phyloP scores from a whole-genome alignment of 352 stramenopile species.

The Pythium phragmitis region DNA sequence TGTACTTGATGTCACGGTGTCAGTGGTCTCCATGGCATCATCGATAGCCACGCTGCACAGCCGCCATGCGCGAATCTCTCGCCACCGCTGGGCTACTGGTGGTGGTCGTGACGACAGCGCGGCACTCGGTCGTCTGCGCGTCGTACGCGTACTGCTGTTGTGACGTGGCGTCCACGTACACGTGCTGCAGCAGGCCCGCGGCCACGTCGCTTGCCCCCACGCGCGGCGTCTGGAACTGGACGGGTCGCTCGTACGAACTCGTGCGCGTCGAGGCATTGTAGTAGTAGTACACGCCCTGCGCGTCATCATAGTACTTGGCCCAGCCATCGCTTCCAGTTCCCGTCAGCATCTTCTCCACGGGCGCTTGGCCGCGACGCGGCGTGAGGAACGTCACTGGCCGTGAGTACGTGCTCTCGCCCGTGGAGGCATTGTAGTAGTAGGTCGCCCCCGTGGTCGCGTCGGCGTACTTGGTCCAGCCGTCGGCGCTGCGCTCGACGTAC shows the following conservation, averaged over 20 bases:
- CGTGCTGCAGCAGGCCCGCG: slow-evolving; percentile 6
- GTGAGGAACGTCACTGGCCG: slow-evolving; percentile 36
- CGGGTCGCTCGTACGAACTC: slow-evolving; percentile 40
- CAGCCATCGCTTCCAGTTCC: slow-evolving; percentile 32
- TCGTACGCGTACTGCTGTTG: slow-evolving; percentile 51
- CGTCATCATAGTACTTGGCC: slow-evolving; percentile 63
- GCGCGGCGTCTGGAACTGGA: slow-evolving; percentile 44
- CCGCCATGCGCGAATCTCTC: neutral
- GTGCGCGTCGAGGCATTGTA: slow-evolving; percentile 55
- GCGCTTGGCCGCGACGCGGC: slow-evolving; percentile 25
- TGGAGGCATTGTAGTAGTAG: slow-evolving; percentile 85
- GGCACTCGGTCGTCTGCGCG: slow-evolving; percentile 50
- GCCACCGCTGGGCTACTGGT: neutral
- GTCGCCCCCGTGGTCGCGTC: slow-evolving; percentile 43
- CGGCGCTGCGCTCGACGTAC: slow-evolving; percentile 38
- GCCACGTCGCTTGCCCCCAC: slow-evolving; percentile 20
- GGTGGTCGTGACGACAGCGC: slow-evolving; percentile 21
- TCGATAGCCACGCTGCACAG: slow-evolving; percentile 7
- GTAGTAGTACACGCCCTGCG: slow-evolving; percentile 60
- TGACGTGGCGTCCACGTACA: slow-evolving; percentile 44
- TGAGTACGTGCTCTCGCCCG: slow-evolving; percentile 68
- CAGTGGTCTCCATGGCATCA: neutral
- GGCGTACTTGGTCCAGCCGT: slow-evolving; percentile 38
- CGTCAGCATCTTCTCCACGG: slow-evolving; percentile 1
- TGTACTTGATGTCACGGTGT: slow-evolving; percentile 5